These are phyloP conservation scores for Ophiocordyceps unilateralis DNA, from an alignment of 2,329 filamentous ascomycete species.

Conservation along the genomic window DNA sequence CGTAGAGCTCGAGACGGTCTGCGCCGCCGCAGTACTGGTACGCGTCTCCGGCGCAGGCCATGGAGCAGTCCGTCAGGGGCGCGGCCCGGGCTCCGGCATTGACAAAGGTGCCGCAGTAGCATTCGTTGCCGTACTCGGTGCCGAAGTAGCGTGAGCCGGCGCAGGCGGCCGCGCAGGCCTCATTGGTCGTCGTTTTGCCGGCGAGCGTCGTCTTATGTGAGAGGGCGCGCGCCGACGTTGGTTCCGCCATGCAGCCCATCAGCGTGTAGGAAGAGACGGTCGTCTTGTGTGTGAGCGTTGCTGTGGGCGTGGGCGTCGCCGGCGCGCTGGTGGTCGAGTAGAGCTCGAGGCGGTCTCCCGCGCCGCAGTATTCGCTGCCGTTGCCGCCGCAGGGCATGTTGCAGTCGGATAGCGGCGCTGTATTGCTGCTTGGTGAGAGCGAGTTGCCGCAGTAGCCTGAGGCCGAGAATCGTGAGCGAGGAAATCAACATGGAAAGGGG, in stretches of 20 bases:
- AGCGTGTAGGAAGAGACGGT: conserved; percentile 13
- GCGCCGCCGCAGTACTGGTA: conserved; percentile 17
- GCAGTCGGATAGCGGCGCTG: conserved; percentile 15
- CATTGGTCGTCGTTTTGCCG: conserved; percentile 14
- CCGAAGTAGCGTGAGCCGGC: conserved; percentile 22
- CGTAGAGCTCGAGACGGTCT: conserved; percentile 17
- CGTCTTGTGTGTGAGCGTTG: conserved; percentile 7
- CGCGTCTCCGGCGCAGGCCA: conserved; percentile 15
- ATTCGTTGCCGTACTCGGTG: conserved; percentile 20
- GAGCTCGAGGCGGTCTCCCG: conserved; percentile 23
- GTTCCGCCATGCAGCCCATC: conserved; percentile 24
- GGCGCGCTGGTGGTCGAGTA: conserved; percentile 22
- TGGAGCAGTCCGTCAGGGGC: conserved; percentile 15
- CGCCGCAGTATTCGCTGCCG: conserved; percentile 22
- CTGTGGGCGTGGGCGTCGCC: conserved; percentile 11
- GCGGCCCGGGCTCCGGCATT: conserved; percentile 10
- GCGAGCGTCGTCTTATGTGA: conserved; percentile 8
- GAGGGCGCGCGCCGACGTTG: conserved; percentile 17
- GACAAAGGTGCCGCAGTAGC: conserved; percentile 20
- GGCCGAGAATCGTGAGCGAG: not conserved
- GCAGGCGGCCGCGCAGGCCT: conserved; percentile 17
- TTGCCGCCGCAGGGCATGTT: conserved; percentile 24
- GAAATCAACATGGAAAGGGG: too few relatives aligned
- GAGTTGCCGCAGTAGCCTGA: conserved; percentile 30
- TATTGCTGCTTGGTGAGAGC: conserved; percentile 12